Percentiles rank a stretch among this genome's conserved stretches.
Conservation (phyloP, 371 early-diverging fungal species). For the Syncephalis plumigaleata region DNA sequence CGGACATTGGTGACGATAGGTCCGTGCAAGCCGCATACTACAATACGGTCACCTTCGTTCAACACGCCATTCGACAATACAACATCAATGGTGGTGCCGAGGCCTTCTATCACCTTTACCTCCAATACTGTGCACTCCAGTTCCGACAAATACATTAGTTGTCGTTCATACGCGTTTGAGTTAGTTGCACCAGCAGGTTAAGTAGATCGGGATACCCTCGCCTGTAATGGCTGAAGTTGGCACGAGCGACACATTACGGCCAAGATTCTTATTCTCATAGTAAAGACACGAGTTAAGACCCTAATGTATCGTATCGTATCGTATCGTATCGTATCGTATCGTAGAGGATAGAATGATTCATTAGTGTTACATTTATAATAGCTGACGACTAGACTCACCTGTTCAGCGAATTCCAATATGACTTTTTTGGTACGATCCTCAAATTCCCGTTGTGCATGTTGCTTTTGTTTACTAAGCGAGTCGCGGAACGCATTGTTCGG, state of each 20-base stretch:
- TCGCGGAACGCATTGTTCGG: constrained; percentile 71
- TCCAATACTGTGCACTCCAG: constrained; percentile 99
- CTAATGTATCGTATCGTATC: too few species aligned
- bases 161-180: constrained; percentile 91
- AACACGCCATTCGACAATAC: constrained; percentile 96
- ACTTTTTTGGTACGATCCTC: constrained; percentile 67
- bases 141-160: constrained; percentile 89
- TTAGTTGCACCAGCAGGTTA: constrained; percentile 80
- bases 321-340: too few species aligned
- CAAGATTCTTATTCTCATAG: constrained; percentile 92
- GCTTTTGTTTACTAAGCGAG: constrained; percentile 63
- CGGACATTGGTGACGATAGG: constrained; percentile 93
- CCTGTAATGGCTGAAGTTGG: constrained; percentile 99
- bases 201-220: constrained; percentile 99
- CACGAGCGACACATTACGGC: constrained; percentile 92
- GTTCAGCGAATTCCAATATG: constrained; percentile 84
- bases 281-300: constrained; percentile 93
- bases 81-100: constrained; percentile 98
- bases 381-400: too few species aligned
- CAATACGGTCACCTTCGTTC: constrained; percentile 96
- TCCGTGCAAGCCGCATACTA: constrained; percentile 93
- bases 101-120: constrained; percentile 99
- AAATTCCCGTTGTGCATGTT: constrained; percentile 75
- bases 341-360: neutral
- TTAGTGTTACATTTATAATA: too few species aligned